Base-by-base conservation (phyloP, 129 eudicot species). In the Pulicaria dysenterica region DNA sequence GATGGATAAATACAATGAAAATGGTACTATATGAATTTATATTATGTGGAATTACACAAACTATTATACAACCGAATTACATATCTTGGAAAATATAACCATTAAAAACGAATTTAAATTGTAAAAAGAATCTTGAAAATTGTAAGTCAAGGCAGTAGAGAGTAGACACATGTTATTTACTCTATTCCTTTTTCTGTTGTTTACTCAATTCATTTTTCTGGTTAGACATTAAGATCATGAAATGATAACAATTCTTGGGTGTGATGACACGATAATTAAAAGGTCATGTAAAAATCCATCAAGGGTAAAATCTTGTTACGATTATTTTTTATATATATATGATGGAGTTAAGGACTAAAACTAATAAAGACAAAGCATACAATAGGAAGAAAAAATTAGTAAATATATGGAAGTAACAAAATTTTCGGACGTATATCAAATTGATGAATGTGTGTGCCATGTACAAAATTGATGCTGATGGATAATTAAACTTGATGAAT, bases 141-240 rank as follows among this genome's bases (percentile, higher is more conserved):
- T 36, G 53, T 19, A 64, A 64, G 53, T 43, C 10, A 42, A 34
- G n/a, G 36, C 24, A 7, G 34, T 74, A 9, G 2, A 14, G 19
- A 50, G 40, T 41, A 19, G 10, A 5, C 36, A 51, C 10, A 50
- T 40, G 40, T 4, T 19, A 39, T 64, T 14, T 10, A 51, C 13
- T 14, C 3, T 34, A 31, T 53, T 63, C 54, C 19, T 24, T n/a
- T 53, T 74, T 53, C 43, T 41, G n/a, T 4, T 19, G 16, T 64
- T 14, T 10, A 51, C 13, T 14, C 3, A 34, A 31, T 53, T 63
- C 54, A n/a, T 24, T n/a, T 53, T 74, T 53, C 43, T 41, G n/a
- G 73, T 42, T 41, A 53, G 19, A 44, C 73, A 64, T 39, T 13
- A 31, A 64, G 48, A 74, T 74, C 70, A 41, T 74, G 56, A 6